Evolutionary conservation across 139 green algal species (phyloP).

Genomic region (Chlamydomonas eustigma): DNA sequence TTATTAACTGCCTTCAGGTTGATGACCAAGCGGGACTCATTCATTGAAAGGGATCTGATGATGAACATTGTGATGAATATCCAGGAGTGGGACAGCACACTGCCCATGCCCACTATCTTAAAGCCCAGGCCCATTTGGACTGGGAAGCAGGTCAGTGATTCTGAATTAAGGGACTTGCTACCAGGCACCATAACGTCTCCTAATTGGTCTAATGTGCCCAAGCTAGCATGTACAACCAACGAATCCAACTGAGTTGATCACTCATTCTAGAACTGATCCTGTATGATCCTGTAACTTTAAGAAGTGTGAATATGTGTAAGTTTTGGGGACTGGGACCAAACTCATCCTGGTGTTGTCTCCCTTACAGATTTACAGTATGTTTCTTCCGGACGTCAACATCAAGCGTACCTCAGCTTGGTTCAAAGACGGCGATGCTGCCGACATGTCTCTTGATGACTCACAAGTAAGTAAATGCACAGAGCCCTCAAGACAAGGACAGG

Average conservation of each 20-base stretch:
- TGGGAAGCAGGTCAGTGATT: slow-evolving; percentile 91
- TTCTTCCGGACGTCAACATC: slow-evolving; percentile 87
- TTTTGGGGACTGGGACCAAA: too few species aligned
- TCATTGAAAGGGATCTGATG: slow-evolving; percentile 94
- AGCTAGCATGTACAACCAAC: too few species aligned
- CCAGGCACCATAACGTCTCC: too few species aligned
- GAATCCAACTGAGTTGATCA: too few species aligned
- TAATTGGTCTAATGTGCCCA: too few species aligned
- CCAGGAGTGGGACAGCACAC: slow-evolving; percentile 64
- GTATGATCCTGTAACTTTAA: too few species aligned
- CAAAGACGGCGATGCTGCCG: slow-evolving; percentile 72
- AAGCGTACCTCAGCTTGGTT: slow-evolving; percentile 77
- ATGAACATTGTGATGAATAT: slow-evolving; percentile 98
- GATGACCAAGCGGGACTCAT: slow-evolving; percentile 97
- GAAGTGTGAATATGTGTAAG: too few species aligned
- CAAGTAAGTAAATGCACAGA: slow-evolving; percentile 42
- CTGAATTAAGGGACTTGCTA: too few species aligned
- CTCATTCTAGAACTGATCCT: too few species aligned
- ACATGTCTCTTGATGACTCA: slow-evolving; percentile 83
- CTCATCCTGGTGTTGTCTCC: too few species aligned
- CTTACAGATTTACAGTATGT: slow-evolving; percentile 68
- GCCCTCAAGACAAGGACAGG: not conserved
- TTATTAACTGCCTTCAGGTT: slow-evolving; percentile 38
- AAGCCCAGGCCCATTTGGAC: slow-evolving; percentile 96
- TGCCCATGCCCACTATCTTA: slow-evolving; percentile 90